These are phyloP conservation scores for Centella asiatica DNA, from an alignment of 129 eudicot genomes.

Conservation along the genomic window DNA sequence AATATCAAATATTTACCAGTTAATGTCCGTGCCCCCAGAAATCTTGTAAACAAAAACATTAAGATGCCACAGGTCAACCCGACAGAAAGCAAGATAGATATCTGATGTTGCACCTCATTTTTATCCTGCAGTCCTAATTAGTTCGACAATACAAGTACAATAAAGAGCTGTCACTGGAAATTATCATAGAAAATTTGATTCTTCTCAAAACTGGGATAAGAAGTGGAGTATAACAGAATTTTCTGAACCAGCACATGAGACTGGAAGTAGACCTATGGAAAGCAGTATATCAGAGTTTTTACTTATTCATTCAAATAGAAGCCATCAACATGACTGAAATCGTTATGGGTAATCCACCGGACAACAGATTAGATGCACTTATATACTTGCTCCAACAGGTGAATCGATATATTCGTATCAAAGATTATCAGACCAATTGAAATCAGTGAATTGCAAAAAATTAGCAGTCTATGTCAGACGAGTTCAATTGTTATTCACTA, in stretches of 20 bases:
- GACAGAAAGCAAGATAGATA: conserved; percentile 70
- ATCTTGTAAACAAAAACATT: conserved; percentile 66
- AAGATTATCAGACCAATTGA: background rate
- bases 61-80: conserved; percentile 54
- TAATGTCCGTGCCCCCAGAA: conserved; percentile 47
- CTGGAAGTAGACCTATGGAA: too few relatives aligned
- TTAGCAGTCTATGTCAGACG: background rate
- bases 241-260: too few relatives aligned
- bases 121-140: conserved; percentile 52
- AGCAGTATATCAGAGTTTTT: too few relatives aligned
- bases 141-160: conserved; percentile 5
- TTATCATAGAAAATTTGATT: background rate
- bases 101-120: conserved; percentile 80
- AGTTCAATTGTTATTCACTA: background rate
- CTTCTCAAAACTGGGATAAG: too few relatives aligned
- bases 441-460: background rate
- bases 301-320: too few relatives aligned
- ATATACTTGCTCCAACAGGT: too few relatives aligned
- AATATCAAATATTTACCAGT: conserved; percentile 33
- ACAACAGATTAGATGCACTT: too few relatives aligned
- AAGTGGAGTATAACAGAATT: too few relatives aligned
- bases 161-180: background rate
- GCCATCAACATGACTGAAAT: too few relatives aligned
- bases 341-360: too few relatives aligned
- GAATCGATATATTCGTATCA: background rate